A percentile compares a stretch with the other conserved stretches of the same genome.
These are phyloP conservation scores for Daldinia bambusicola DNA, from an alignment of 495 filamentous ascomycete species.

Conservation along the genomic window DNA sequence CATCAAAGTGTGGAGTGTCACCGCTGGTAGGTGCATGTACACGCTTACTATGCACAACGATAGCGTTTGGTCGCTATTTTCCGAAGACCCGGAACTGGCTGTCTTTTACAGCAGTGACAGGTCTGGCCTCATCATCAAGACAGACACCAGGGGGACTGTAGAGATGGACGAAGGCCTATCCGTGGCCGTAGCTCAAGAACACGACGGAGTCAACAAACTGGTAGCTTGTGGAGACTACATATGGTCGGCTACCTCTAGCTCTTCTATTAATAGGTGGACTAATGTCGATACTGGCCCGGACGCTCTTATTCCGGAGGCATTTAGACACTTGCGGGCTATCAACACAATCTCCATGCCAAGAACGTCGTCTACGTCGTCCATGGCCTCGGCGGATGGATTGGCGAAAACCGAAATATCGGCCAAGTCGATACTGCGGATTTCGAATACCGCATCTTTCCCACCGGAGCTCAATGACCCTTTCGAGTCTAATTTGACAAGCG, in stretches of 20 bases:
- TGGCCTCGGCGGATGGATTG: slow-evolving; percentile 48
- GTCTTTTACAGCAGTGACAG: slow-evolving; percentile 95
- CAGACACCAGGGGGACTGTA: slow-evolving; percentile 76
- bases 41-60: slow-evolving; percentile 99
- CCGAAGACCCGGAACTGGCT: slow-evolving; percentile 82
- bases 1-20: slow-evolving; percentile 96
- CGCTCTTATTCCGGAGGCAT: slow-evolving; percentile 63
- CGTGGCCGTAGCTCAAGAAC: slow-evolving; percentile 87
- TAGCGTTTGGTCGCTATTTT: slow-evolving; percentile 96
- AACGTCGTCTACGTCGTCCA: slow-evolving; percentile 42
- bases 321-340: slow-evolving; percentile 65
- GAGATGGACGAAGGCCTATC: slow-evolving; percentile 88
- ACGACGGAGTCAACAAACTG: slow-evolving; percentile 87
- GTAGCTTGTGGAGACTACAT: slow-evolving; percentile 82
- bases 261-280: slow-evolving; percentile 93
- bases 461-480: slow-evolving; percentile 45
- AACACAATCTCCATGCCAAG: slow-evolving; percentile 55
- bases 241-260: slow-evolving; percentile 94
- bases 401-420: slow-evolving; percentile 75
- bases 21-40: slow-evolving; percentile 93
- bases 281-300: slow-evolving; percentile 79
- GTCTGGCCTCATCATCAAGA: slow-evolving; percentile 92
- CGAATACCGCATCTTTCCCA: slow-evolving; percentile 83
- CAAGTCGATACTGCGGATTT: slow-evolving; percentile 79
- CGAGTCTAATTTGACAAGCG: slow-evolving; percentile 59